These are phyloP conservation scores for Aspergillaceae sp. DNA, from an alignment of 2,329 filamentous ascomycete species.

Conservation along the genomic window DNA sequence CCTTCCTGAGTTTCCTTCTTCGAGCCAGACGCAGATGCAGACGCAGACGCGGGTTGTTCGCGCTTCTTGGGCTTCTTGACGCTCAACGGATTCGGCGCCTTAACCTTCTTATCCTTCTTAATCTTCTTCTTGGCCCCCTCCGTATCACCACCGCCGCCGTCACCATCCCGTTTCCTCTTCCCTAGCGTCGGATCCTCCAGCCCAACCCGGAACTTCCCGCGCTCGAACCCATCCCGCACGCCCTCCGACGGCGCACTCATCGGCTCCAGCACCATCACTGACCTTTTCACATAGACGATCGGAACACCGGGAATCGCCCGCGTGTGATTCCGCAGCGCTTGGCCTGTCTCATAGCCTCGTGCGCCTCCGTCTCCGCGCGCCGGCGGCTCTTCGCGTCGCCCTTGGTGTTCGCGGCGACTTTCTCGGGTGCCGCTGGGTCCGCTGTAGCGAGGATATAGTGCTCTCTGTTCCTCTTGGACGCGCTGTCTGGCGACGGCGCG, in stretches of 20 bases:
- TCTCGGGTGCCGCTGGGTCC: constrained; percentile 25
- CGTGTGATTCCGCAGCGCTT: constrained; percentile 30
- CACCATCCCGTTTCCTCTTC: constrained; percentile 27
- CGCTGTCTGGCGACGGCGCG: constrained; percentile 28
- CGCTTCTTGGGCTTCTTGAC: constrained; percentile 40
- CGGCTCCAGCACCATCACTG: constrained; percentile 44
- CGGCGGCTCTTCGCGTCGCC: constrained; percentile 25
- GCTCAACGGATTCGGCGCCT: constrained; percentile 41
- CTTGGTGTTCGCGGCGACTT: constrained; percentile 9
- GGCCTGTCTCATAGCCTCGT: constrained; percentile 24
- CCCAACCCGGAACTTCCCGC: constrained; percentile 39
- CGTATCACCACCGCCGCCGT: constrained; percentile 9
- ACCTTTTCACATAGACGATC: constrained; percentile 44
- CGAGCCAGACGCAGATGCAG: no score
- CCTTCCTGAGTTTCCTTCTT: constrained; percentile 11
- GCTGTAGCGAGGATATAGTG: constrained; percentile 41
- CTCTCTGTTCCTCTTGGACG: constrained; percentile 39
- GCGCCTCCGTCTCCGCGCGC: constrained; percentile 23
- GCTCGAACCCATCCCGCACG: constrained; percentile 37
- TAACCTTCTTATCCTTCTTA: constrained; percentile 29
- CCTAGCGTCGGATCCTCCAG: constrained; percentile 23
- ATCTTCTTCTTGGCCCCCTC: constrained; percentile 25
- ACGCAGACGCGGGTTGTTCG: background rate
- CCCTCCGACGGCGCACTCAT: constrained; percentile 37
- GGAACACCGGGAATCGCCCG: constrained; percentile 41